Base-by-base conservation (phyloP, 306 rosid genomes). In the Prunus fruticosa region DNA sequence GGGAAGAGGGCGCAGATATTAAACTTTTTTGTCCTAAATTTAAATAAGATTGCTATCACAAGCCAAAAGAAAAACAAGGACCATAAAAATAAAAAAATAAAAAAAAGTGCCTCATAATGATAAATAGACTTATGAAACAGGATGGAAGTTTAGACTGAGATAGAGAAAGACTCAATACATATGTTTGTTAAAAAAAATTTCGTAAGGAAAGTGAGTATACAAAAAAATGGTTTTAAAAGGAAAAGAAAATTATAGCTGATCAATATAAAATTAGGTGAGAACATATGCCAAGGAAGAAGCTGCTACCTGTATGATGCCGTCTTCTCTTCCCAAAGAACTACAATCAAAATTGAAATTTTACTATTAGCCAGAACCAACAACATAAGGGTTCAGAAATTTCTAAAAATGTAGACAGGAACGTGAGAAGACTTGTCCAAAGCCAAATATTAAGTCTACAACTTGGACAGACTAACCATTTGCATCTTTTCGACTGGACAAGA, bases 291-390 rank as follows among this genome's bases (percentile, higher is more conserved):
- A 47, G 11, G 14, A 67, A 76, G 41, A 41, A 66, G 79, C 25
- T 38, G 6, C 16, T 63, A 81, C 84, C 78, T 64, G 46, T 62
- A 46, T 10, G 16, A 12, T 47, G 57, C 19, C 3, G 10, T 50
- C 27, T 64, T 64, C 69, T 46, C 84, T 64, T 81, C 54, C 69
- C 64, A 56, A 81, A 46, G 68, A 71, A 70, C 81, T 81, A 46
- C 77, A 71, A 49, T 54, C 6, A 43, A 56, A 76, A 64, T 20
- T 22, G 27, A 12, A 15, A 15, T 58, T 38, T 56, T 64, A 34
- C 15, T 38, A 54, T 32, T 56, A 64, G 57, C 28, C 49, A 52
- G n/a, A 71, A 54, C 52, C 53, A 57, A 58, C 52, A 69, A 41
- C 50, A 27, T 9, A 81, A n/a, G 30, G 41, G 6, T 45, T 11